Base-by-base conservation (phyloP, 2,329 filamentous ascomycete species). In the Pseudogymnoascus sp. region DNA sequence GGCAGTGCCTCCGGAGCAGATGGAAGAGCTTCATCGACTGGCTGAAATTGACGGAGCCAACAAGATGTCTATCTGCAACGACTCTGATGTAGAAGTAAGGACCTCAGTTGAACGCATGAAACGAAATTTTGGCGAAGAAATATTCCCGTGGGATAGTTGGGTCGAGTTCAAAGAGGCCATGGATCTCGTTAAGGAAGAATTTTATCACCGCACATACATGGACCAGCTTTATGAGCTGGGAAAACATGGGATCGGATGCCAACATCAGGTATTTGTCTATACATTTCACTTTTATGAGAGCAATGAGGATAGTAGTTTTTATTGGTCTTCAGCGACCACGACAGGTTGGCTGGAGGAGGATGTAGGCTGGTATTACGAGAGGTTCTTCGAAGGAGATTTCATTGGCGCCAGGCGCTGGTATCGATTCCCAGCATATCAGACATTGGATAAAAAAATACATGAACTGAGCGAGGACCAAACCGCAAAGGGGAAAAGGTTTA, bases 271-370 rank as follows among this genome's bases (percentile, higher is more conserved):
- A 14, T 16, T 22, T 22, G 16, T 61, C 14, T 50, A 61, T n/a
- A 61, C 43, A 16, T 58, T 61, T 28, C 14, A 22, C 20, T 61
- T 60, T 35, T 12, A 12, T n/a, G 34, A 35, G 12, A n/a, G 12
- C 20, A 16, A 60, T 28, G 43, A 61, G 14, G 57, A 35, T 12
- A 16, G 14, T 7, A 37, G 35, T 22, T 37, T 61, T 20, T 14
- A 57, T 16, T 61, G 59, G 59, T 61, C 59, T 18, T 61, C 43
- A 6, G 43, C 43, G 4, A 8, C 30, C n/a, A 32, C 14, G 9
- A 38, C 32, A 28, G 59, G 59, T 37, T 58, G 47, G 34, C 34
- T 37, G 4, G 34, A 37, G 34, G 34, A 37, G 34, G 34, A n/a
- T 37, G 2, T 37, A 37, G 34, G n/a, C 4, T 37, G 34, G 34